Evolutionary conservation across 2,329 filamentous ascomycete genomes (phyloP), one percentile per base, ranked within the genome.

Genomic region (Aspergillus oerlinghausenensis): DNA sequence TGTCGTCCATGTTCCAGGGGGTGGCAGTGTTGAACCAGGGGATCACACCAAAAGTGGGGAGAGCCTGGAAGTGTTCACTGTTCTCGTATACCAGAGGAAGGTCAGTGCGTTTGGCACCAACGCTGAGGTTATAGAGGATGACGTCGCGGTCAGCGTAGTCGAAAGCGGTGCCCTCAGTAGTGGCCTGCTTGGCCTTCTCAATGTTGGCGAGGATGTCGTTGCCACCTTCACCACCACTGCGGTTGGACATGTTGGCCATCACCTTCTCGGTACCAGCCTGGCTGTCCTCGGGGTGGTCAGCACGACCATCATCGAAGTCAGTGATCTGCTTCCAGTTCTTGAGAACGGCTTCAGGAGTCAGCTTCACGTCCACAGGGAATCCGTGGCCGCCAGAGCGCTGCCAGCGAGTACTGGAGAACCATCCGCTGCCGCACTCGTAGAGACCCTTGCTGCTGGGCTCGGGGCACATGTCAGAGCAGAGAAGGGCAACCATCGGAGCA

Each of bases 1-100:
- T 84, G 56, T 92, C 85, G 70, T 86, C 84, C 67, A 94, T 83
- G 74, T 82, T 86, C 80, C 89, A 97, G 28, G 93, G 90, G 59
- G 86, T 80, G 64, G 89, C 82, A 59, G 91, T 88, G 77, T 88
- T 88, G 79, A 97, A 97, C 67, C 87, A 89, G n/a, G 94, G 94
- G 67, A 99, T 88, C 60, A 97, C 94, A 73, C 92, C 94, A 69
- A 90, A 99, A n/a, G 92, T 95, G 53, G 94, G 94, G 53, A 97
- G 81, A 53, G 90, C 88, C 74, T 97, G 91, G 85, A 99, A 99
- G 73, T 94, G 84, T 55, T 97, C 92, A 69, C 87, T 79, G 69
- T 90, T 89, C 81, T 99, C 94, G 70, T 90, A 99, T 60, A 97
- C 88, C 65, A 95, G 87, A 62, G 87, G 84, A 42, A 99, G 83